These are phyloP conservation scores for Coriaria nepalensis DNA, from an alignment of 306 rosid genomes.

Conservation along the genomic window DNA sequence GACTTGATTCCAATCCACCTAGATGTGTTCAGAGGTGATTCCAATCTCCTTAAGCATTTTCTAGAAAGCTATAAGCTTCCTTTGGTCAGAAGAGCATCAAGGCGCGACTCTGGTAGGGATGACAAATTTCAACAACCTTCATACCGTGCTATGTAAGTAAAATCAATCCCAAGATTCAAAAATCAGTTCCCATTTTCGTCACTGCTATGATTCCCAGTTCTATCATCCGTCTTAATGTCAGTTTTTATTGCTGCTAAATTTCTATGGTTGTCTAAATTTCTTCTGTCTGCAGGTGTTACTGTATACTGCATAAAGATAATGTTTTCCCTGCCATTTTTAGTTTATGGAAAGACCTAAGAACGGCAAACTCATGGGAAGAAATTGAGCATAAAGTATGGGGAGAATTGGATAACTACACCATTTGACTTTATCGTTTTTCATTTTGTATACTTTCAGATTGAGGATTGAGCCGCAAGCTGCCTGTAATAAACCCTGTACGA, in stretches of 20 bases:
- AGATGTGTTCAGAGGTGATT: slow-evolving; percentile 85
- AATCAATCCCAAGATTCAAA: slow-evolving; percentile 4
- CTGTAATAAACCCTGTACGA: no score
- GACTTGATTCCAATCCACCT: slow-evolving; percentile 81
- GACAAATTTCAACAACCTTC: slow-evolving; percentile 56
- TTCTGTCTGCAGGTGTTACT: slow-evolving; percentile 57
- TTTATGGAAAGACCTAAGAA: slow-evolving; percentile 56
- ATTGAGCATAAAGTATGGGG: slow-evolving; percentile 78
- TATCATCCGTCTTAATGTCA: no score
- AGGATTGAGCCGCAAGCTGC: no score
- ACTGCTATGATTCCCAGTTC: no score
- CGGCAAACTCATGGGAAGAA: slow-evolving; percentile 81
- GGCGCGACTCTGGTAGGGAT: slow-evolving; percentile 27
- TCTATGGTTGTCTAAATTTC: neutral
- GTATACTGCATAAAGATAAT: slow-evolving; percentile 78
- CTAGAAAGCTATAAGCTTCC: slow-evolving; percentile 85
- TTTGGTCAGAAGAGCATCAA: slow-evolving; percentile 24
- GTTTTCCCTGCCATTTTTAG: slow-evolving; percentile 78
- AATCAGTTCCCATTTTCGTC: neutral
- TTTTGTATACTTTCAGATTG: slow-evolving; percentile 6
- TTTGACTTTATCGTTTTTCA: slow-evolving; percentile 25
- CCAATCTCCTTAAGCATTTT: slow-evolving; percentile 39
- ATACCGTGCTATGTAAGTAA: slow-evolving; percentile 77
- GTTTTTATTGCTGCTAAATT: neutral
- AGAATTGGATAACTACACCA: slow-evolving; percentile 61